These are phyloP conservation scores for Maudiozyma pseudohumilis DNA, from an alignment of 805 yeast genomes.

Conservation along the genomic window DNA sequence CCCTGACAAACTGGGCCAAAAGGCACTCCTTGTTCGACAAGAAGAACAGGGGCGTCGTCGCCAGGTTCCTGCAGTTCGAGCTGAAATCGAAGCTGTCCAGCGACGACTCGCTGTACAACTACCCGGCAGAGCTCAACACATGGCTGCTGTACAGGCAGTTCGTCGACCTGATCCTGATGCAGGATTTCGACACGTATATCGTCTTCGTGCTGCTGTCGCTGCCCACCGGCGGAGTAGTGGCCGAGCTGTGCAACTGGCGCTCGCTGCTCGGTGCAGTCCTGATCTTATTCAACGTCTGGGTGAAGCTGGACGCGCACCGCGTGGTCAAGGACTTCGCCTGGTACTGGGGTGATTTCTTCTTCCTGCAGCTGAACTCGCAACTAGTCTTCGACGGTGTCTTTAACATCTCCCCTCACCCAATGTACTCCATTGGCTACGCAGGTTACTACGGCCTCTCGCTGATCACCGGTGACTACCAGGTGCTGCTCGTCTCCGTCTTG, in stretches of 20 bases:
- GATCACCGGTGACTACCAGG: conserved; percentile 62
- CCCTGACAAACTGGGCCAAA: conserved; percentile 44
- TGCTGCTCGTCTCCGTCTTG: conserved; percentile 54
- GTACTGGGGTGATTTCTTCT: conserved; percentile 94
- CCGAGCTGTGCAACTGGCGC: conserved; percentile 39
- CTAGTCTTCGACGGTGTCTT: conserved; percentile 82
- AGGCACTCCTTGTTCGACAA: conserved; percentile 37
- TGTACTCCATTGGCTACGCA: conserved; percentile 82
- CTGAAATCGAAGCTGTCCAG: conserved; percentile 26
- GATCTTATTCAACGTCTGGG: conserved; percentile 72
- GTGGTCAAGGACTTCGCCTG: conserved; percentile 86
- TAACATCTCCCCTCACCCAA: conserved; percentile 85
- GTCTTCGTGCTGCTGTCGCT: conserved; percentile 45
- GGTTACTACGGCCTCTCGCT: conserved; percentile 81
- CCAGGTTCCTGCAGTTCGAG: conserved; percentile 37
- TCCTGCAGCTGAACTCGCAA: conserved; percentile 56
- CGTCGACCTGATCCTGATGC: conserved; percentile 77
- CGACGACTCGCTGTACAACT: conserved; percentile 26
- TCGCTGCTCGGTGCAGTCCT: conserved; percentile 49
- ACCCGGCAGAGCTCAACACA: conserved; percentile 70
- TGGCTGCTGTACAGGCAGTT: conserved; percentile 74
- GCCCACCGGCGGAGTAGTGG: conserved; percentile 30
- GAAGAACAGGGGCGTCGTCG: conserved; percentile 24
- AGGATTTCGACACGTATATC: conserved; percentile 68
- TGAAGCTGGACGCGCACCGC: conserved; percentile 76